A percentile compares a stretch with the other conserved stretches of the same genome.
Evolutionary conservation across 2,329 filamentous ascomycete genomes (phyloP).

Genomic region (Cercospora zeae-maydis): DNA sequence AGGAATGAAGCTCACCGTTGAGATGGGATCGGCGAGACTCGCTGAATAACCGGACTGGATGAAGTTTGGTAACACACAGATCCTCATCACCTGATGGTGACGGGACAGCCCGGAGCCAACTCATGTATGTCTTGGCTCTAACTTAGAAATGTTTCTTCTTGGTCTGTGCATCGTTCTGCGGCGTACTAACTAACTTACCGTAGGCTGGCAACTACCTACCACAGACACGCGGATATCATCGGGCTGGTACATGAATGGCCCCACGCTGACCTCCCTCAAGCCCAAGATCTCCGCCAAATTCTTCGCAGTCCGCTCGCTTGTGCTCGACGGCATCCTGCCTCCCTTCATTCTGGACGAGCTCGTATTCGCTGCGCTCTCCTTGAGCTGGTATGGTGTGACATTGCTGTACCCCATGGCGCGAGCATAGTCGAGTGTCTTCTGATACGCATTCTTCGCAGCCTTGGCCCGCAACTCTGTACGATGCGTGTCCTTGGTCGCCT

Average conservation of each 20-base stretch:
- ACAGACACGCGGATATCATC: constrained; percentile 11
- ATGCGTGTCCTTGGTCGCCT: constrained; percentile 11
- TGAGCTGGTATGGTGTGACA: constrained; percentile 1
- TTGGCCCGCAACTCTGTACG: constrained; percentile 4
- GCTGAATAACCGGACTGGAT: background rate
- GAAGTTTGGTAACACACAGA: background rate
- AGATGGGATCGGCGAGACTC: background rate
- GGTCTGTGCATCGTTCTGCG: background rate
- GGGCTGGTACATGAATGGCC: constrained; percentile 10
- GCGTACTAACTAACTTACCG: background rate
- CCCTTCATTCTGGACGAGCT: constrained; percentile 3
- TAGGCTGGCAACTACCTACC: background rate
- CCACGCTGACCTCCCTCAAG: constrained; percentile 8
- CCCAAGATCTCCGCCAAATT: constrained; percentile 10
- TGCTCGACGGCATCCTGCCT: background rate
- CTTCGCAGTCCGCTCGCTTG: background rate
- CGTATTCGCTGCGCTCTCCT: constrained; percentile 1
- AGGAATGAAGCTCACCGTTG: background rate
- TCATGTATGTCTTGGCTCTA: too few relatives aligned
- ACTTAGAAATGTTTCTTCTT: too few relatives aligned
- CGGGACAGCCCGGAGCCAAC: too few relatives aligned
- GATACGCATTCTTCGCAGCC: constrained; percentile 10
- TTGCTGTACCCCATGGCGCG: constrained; percentile 9
- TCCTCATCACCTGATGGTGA: too few relatives aligned
- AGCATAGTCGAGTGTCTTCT: constrained; percentile 16